These are phyloP conservation scores for Monosporascus sp. DNA, from an alignment of 2,329 filamentous ascomycete genomes.

Conservation along the genomic window DNA sequence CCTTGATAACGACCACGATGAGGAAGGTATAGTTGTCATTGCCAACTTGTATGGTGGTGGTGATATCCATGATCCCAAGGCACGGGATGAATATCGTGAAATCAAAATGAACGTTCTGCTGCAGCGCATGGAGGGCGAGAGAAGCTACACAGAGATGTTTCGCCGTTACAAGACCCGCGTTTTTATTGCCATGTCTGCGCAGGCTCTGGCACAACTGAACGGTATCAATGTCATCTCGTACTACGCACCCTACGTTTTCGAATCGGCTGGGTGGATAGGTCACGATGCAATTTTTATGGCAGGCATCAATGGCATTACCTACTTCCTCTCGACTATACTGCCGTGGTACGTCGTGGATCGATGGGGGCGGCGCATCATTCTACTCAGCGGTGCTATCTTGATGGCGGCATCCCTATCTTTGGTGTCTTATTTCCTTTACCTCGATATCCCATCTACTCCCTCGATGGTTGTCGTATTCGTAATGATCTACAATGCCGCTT, in stretches of 20 bases:
- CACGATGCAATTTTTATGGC: slow-evolving; percentile 94
- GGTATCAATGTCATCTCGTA: slow-evolving; percentile 99
- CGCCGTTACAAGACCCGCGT: slow-evolving; percentile 84
- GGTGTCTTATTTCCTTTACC: slow-evolving; percentile 93
- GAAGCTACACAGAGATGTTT: slow-evolving; percentile 93
- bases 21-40: slow-evolving; percentile 97
- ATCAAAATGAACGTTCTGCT: slow-evolving; percentile 98
- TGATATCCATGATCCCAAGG: slow-evolving; percentile 89
- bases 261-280: slow-evolving; percentile 92
- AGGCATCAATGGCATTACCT: slow-evolving; percentile 86
- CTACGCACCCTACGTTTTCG: slow-evolving; percentile 94
- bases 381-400: slow-evolving; percentile 81
- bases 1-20: slow-evolving; percentile 93
- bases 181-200: slow-evolving; percentile 97
- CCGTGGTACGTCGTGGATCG: slow-evolving; percentile 96
- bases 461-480: slow-evolving; percentile 87
- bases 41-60: slow-evolving; percentile 94
- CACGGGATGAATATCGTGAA: slow-evolving; percentile 91
- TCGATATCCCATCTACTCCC: slow-evolving; percentile 74
- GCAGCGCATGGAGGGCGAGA: slow-evolving; percentile 89
- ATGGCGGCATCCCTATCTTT: slow-evolving; percentile 85
- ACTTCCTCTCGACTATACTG: slow-evolving; percentile 85
- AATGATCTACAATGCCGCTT: slow-evolving; percentile 97
- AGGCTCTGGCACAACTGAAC: slow-evolving; percentile 91
- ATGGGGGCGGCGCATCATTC: slow-evolving; percentile 83